phyloP scores from a whole-genome alignment of 2,329 filamentous ascomycete genomes.

The Conoideocrella luteorostrata region DNA sequence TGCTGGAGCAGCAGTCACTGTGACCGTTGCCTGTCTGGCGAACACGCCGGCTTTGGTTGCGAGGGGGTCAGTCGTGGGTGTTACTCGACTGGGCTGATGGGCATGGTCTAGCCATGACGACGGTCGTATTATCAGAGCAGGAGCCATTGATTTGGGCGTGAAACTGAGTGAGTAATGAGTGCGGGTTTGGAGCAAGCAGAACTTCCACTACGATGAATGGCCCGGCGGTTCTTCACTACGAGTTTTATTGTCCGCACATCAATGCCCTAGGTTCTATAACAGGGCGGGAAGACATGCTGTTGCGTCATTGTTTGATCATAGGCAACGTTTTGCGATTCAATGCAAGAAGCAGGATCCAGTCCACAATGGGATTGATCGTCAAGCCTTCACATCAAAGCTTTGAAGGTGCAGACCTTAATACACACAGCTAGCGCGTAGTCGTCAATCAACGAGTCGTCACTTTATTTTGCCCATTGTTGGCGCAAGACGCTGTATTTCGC shows the following conservation, averaged over 20 bases:
- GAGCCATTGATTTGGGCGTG: neutral
- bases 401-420: too few species aligned
- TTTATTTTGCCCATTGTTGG: neutral
- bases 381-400: neutral
- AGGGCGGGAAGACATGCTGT: too few species aligned
- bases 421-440: too few species aligned
- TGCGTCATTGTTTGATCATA: neutral
- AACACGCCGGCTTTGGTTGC: neutral
- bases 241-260: neutral
- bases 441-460: too few species aligned
- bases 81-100: neutral
- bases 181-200: neutral
- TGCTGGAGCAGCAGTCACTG: conserved; percentile 16
- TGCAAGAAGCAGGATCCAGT: neutral
- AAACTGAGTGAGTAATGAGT: neutral
- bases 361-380: neutral
- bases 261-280: too few species aligned
- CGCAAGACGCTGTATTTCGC: too few species aligned
- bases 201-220: neutral
- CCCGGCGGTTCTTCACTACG: neutral
- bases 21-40: conserved; percentile 12
- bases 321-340: neutral
- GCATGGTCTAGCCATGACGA: neutral
- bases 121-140: neutral
- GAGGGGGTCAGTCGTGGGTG: neutral